Evolutionary conservation across 73 alveolate genomes (phyloP).

Genomic region (Tetrahymena malaccensis): DNA sequence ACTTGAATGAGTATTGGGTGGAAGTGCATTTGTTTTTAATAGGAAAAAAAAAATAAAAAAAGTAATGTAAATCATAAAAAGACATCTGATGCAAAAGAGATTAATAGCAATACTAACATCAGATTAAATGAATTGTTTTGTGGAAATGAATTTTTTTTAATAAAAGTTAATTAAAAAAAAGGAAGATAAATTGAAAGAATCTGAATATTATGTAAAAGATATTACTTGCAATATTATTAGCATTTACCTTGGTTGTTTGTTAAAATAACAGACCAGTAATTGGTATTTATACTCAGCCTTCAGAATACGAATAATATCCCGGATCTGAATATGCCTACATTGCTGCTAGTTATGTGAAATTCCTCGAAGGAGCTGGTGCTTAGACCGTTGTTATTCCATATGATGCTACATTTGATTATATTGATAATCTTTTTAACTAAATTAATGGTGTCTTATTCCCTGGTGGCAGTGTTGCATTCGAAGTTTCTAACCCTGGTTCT

Average conservation of each 20-base stretch:
- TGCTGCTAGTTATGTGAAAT: constrained; percentile 52
- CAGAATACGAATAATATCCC: constrained; percentile 22
- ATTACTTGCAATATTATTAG: background rate
- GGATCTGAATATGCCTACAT: constrained; percentile 29
- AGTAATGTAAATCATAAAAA: too few relatives aligned
- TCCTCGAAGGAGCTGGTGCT: constrained; percentile 57
- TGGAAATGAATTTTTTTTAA: too few relatives aligned
- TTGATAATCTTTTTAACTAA: background rate
- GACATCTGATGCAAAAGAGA: too few relatives aligned
- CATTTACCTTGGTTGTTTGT: background rate
- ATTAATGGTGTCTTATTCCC: constrained; percentile 43
- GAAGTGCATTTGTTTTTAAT: too few relatives aligned
- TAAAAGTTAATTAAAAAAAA: background rate
- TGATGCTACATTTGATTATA: constrained; percentile 33
- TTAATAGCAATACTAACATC: too few relatives aligned
- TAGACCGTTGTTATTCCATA: constrained; percentile 47
- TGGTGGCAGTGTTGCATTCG: constrained; percentile 32
- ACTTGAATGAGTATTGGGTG: background rate
- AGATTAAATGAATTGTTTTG: too few relatives aligned
- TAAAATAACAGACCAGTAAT: background rate
- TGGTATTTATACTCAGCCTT: constrained; percentile 24
- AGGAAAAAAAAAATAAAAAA: too few relatives aligned
- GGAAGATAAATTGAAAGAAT: background rate
- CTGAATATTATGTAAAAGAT: background rate
- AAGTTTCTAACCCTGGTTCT: background rate